Percentiles rank a stretch among this genome's conserved stretches.
Evolutionary conservation across 2,329 filamentous ascomycete species (phyloP).

Genomic region (Sordariomycetes sp.): DNA sequence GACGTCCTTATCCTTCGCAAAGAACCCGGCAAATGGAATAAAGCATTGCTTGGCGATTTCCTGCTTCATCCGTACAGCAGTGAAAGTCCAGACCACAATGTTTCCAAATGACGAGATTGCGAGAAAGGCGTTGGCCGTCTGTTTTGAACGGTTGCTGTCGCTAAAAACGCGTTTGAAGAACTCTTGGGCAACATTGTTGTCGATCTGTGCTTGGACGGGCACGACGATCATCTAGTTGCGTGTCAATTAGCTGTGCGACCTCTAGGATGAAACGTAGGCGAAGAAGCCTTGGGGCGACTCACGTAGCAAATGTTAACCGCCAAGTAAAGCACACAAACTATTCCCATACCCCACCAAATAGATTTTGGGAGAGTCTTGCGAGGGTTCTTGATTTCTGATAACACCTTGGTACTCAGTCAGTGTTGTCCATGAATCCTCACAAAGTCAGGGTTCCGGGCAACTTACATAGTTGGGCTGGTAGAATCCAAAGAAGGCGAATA

Average conservation of each 20-base stretch:
- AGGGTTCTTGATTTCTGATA: background rate
- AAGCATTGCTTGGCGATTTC: constrained; percentile 52
- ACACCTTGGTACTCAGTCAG: too few species aligned
- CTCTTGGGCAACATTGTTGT: constrained; percentile 15
- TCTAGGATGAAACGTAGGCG: constrained; percentile 14
- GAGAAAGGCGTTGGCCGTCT: constrained; percentile 36
- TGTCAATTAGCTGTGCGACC: background rate
- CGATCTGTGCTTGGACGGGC: constrained; percentile 12
- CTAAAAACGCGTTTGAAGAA: constrained; percentile 25
- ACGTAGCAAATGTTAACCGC: constrained; percentile 14
- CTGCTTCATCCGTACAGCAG: constrained; percentile 46
- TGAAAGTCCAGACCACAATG: constrained; percentile 48
- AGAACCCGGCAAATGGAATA: constrained; percentile 38
- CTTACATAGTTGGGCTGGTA: constrained; percentile 1
- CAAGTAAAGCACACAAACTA: constrained; percentile 22
- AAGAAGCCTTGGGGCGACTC: constrained; percentile 13
- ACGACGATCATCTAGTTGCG: constrained; percentile 30
- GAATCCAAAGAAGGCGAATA: constrained; percentile 1
- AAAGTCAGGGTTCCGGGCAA: too few species aligned
- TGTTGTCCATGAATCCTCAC: too few species aligned
- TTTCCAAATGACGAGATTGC: constrained; percentile 47
- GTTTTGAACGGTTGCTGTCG: constrained; percentile 13
- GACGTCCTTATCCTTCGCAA: constrained; percentile 27
- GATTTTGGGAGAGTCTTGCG: constrained; percentile 4
- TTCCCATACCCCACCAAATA: constrained; percentile 18